Percentiles rank a stretch among this genome's conserved stretches.
These are phyloP conservation scores for Sporothrix inflata DNA, from an alignment of 2,329 filamentous ascomycete species.

Conservation along the genomic window DNA sequence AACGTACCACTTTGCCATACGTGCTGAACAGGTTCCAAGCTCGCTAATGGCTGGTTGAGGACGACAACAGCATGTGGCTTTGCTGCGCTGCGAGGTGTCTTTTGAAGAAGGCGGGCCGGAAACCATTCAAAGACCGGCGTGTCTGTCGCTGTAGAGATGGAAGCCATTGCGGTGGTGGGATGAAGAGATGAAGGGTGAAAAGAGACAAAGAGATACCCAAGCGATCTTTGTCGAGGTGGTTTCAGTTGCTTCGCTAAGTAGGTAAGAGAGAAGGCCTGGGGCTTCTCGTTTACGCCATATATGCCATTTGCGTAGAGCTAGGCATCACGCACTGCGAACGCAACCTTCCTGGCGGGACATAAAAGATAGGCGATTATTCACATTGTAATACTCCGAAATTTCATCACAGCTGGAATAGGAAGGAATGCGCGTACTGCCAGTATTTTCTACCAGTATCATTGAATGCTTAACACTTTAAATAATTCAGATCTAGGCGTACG, in stretches of 20 bases:
- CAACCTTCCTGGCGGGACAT: background rate
- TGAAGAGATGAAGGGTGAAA: no score
- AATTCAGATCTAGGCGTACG: no score
- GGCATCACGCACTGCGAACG: background rate
- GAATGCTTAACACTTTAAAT: no score
- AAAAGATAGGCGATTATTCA: conserved; percentile 9
- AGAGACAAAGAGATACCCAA: background rate
- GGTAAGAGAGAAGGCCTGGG: background rate
- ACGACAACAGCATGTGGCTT: conserved; percentile 50
- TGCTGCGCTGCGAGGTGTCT: background rate
- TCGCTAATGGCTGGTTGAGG: conserved; percentile 56
- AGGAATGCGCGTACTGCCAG: background rate
- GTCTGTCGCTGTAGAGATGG: background rate
- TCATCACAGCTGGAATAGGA: background rate
- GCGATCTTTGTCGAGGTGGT: no score
- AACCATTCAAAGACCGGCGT: conserved; percentile 35
- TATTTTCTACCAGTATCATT: no score
- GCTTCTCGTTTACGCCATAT: background rate
- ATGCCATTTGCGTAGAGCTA: background rate
- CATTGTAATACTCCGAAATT: background rate
- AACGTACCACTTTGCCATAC: conserved; percentile 54
- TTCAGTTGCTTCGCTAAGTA: background rate
- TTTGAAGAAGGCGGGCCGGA: conserved; percentile 35
- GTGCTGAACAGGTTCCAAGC: conserved; percentile 51
- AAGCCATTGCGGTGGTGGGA: conserved; percentile 21